A percentile compares a stretch with the other conserved stretches of the same genome.
Evolutionary conservation across 345 rosid genomes (phyloP).

Genomic region (Rhodamnia rubescens): DNA sequence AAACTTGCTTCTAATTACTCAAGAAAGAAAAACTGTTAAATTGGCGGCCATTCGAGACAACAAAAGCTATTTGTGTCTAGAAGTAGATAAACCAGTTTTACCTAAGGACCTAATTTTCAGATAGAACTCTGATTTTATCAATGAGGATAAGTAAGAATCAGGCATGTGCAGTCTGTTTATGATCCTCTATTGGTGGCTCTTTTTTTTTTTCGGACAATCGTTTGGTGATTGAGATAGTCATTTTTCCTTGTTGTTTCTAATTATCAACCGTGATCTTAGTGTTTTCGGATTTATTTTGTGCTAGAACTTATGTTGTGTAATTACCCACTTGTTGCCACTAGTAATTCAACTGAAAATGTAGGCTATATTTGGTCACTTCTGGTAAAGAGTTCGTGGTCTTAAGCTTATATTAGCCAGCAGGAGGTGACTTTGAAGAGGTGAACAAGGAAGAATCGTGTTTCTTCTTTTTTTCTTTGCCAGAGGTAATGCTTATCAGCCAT

Average conservation of each 20-base stretch:
- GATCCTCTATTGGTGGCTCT: neutral
- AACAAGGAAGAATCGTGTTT: neutral
- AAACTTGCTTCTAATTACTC: neutral
- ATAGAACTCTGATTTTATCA: neutral
- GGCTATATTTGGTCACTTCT: neutral
- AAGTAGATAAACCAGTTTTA: neutral
- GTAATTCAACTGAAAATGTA: neutral
- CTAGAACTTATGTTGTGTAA: neutral
- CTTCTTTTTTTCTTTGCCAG: neutral
- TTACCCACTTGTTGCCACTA: neutral
- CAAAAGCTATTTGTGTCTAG: neutral
- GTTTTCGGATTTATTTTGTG: neutral
- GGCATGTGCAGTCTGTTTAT: neutral
- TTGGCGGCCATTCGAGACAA: neutral
- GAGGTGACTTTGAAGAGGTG: neutral
- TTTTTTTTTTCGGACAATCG: neutral
- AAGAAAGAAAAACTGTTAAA: neutral
- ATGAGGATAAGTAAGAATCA: neutral
- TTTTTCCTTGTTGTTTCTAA: neutral
- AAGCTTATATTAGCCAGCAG: neutral
- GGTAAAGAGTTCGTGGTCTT: neutral
- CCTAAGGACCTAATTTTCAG: neutral
- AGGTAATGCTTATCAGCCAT: neutral
- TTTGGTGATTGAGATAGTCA: neutral
- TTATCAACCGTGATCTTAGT: neutral